Conservation (phyloP, 1,284 basidiomycete species). For the Pisolithus thermaeus region DNA sequence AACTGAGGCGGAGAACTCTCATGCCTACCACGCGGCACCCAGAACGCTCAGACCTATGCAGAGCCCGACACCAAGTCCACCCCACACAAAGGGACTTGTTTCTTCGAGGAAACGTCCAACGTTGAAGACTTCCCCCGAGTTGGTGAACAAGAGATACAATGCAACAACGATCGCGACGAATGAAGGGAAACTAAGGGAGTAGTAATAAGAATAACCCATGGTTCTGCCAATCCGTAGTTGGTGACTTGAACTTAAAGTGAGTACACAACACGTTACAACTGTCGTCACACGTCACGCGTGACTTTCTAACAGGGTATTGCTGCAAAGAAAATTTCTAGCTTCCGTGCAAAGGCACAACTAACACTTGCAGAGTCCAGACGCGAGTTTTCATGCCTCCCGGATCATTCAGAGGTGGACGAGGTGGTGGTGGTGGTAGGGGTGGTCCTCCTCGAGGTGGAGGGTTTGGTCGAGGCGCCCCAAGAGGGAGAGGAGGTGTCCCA, state of each 20-base stretch:
- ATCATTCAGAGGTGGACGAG: conserved; percentile 22
- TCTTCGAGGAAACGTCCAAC: conserved; percentile 90
- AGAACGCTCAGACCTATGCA: conserved; percentile 93
- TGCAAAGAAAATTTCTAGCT: neutral
- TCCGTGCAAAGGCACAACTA: neutral
- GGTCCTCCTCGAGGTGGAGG: conserved; percentile 25
- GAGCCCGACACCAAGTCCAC: conserved; percentile 83
- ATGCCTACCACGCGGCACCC: conserved; percentile 89
- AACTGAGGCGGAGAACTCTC: neutral
- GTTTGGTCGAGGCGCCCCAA: conserved; percentile 39
- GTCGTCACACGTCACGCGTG: neutral
- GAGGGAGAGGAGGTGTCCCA: conserved; percentile 32
- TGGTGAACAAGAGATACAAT: conserved; percentile 84
- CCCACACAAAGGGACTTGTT: conserved; percentile 92
- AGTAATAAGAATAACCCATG: conserved; percentile 57
- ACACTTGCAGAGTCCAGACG: too few species aligned
- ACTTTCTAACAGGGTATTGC: neutral
- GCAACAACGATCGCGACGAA: conserved; percentile 64
- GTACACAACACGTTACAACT: neutral
- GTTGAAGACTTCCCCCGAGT: conserved; percentile 91
- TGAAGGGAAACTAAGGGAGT: conserved; percentile 59
- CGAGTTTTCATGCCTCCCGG: neutral
- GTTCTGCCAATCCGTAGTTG: conserved; percentile 16
- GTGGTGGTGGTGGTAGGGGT: conserved; percentile 30
- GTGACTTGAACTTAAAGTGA: neutral